Percentiles rank a stretch among this genome's conserved stretches.
phyloP scores from a whole-genome alignment of 306 rosid species.

The Leucaena leucocephala region DNA sequence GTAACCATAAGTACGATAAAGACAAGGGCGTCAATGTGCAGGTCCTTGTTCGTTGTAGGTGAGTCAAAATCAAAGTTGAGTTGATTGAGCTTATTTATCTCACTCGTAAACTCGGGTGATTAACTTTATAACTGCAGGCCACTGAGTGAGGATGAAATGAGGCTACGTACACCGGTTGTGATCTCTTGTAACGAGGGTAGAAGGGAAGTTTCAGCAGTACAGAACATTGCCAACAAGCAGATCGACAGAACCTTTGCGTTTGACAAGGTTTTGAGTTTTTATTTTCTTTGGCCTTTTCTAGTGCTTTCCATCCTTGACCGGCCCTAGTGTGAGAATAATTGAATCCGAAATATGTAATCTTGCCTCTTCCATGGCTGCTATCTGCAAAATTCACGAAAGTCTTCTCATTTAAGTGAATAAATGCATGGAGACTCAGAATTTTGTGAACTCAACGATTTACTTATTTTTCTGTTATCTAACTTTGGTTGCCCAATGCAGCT shows the following conservation, averaged over 20 bases:
- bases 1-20: conserved; percentile 64
- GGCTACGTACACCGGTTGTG: conserved; percentile 90
- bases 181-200: conserved; percentile 82
- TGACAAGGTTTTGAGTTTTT: conserved; percentile 70
- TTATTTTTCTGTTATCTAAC: background rate
- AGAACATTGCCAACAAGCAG: conserved; percentile 97
- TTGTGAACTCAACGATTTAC: background rate
- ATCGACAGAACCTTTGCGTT: conserved; percentile 91
- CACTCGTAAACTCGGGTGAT: conserved; percentile 21
- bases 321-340: background rate
- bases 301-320: background rate
- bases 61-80: conserved; percentile 45
- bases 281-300: background rate
- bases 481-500: background rate
- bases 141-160: conserved; percentile 84
- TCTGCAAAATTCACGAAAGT: background rate
- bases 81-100: conserved; percentile 28
- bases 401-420: background rate
- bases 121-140: conserved; percentile 66
- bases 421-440: background rate
- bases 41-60: conserved; percentile 98
- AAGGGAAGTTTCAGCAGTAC: conserved; percentile 85
- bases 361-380: conserved; percentile 1
- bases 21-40: conserved; percentile 99
- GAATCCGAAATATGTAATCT: conserved; percentile 10